Base-by-base conservation (phyloP, 78 protist genomes). In the Ministeria vibrans region DNA sequence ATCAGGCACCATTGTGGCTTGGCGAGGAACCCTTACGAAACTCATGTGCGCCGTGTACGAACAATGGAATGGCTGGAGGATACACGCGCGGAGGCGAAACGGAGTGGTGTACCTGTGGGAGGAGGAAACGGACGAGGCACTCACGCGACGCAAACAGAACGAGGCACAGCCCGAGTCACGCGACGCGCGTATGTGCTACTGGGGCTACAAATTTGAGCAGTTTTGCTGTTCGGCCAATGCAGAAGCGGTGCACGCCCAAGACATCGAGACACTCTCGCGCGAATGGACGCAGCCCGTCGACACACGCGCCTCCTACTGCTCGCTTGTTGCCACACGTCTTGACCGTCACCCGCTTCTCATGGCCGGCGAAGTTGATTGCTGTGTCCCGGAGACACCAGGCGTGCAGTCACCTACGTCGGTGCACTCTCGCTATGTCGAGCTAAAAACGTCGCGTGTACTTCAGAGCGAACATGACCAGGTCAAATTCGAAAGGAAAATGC, bases 201-300 rank as follows among this genome's bases (percentile, higher is more conserved):
- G 78, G 78, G 78, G 78, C 42, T 73, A 73, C 44, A 2, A 5
- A 6, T 73, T 73, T 25, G 78, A 73, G 78, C 46, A n/a, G 62
- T n/a, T 34, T n/a, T n/a, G n/a, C n/a, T 23, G 0, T 27, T n/a
- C 42, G 64, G 23, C 39, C 32, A 7, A 22, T 34, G 4, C 13
- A 15, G 36, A 15, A 15, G 34, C 30, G 30, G 66, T 0, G 66
- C 66, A 27, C 13, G 20, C 28, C 74, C 28, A 9, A 1, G 30
- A n/a, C 2, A 25, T n/a, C 53, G 74, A 2, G 2, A 44, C 2
- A 7, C 2, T 0, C 2, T 30, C 32, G 42, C 11, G 22, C 30
- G 49, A 66, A 2, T 4, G 6, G 6, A 46, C 5, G 7, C 55
- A 18, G 27, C 42, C 41, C 5, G 41, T 70, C 61, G 15, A 70